Base-by-base conservation (phyloP, 1,284 basidiomycete genomes). In the Cronartium quercuum region DNA sequence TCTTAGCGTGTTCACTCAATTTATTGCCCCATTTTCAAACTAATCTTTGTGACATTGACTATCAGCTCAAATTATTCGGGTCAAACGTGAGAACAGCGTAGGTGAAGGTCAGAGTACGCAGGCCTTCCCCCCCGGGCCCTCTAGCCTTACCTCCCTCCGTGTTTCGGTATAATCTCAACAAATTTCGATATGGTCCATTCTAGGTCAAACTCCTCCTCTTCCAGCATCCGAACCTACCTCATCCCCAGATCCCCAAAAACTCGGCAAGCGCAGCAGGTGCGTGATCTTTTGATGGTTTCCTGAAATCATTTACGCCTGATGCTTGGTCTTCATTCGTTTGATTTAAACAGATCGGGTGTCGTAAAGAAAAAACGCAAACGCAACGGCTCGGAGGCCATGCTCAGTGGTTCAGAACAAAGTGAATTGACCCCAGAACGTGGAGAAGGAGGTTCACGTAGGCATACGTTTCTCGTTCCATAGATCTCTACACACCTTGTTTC, bases 331-430 rank as follows among this genome's bases (percentile, higher is more conserved):
- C 15, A 21, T 37, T 29, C 21, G 42, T 37, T 29, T 38, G 7
- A n/a, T n/a, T n/a, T n/a, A 21, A 9, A n/a, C 12, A 68, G 66
- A 38, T 55, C 51, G 13, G n/a, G 35, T 35, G 29, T 41, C 3
- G 24, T 38, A 15, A 69, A 69, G 58, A 61, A 60, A 24, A 69
- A 69, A 44, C 67, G 67, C 12, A 69, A 69, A 44, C 55, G 67
- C 13, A 61, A 60, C 29, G 21, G 58, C 21, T 61, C 67, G 9
- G 51, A 69, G 62, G 29, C 44, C 21, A n/a, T 68, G 18, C n/a
- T 58, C 24, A 68, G 66, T 29, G 66, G 29, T 37, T 68, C 66
- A 57, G 66, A 64, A 40, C 37, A 40, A n/a, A 40, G 62, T 29
- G 62, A 68, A 57, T 37, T 55, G n/a, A 68, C 34, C 37, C 40